Conservation (phyloP, 331 rosid genomes). For the Cydonia oblonga region DNA sequence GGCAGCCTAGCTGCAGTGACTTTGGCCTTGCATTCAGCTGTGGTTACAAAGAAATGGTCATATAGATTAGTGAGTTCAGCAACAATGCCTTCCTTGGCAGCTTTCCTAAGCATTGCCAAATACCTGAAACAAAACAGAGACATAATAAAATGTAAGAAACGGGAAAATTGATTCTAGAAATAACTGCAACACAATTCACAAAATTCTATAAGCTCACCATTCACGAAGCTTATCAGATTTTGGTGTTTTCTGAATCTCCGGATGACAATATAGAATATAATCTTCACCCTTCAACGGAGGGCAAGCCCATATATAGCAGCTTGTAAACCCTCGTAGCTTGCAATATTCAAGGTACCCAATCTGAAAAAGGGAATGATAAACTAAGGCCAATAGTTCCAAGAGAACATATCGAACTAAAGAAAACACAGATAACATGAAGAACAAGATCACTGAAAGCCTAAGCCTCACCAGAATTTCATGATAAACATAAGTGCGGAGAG, state of each 20-base stretch:
- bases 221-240: slow-evolving; percentile 97
- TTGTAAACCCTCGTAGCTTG: slow-evolving; percentile 85
- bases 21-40: slow-evolving; percentile 75
- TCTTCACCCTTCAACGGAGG: slow-evolving; percentile 99
- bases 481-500: slow-evolving; percentile 90
- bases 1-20: slow-evolving; percentile 97
- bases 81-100: slow-evolving; percentile 75
- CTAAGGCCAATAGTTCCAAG: slow-evolving; percentile 6
- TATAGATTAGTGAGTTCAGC: slow-evolving; percentile 75
- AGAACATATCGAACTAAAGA: slow-evolving; percentile 4
- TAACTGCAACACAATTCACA: not conserved
- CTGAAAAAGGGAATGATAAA: slow-evolving; percentile 25
- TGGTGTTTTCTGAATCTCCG: slow-evolving; percentile 96
- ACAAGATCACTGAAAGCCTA: not conserved
- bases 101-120: slow-evolving; percentile 83
- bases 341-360: slow-evolving; percentile 98
- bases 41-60: slow-evolving; percentile 82
- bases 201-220: slow-evolving; percentile 51
- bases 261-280: slow-evolving; percentile 89
- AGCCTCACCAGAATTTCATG: slow-evolving; percentile 86
- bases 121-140: slow-evolving; percentile 50
- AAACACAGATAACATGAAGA: not conserved
- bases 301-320: slow-evolving; percentile 99
- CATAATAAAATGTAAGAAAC: not conserved
- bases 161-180: not conserved